Evolutionary conservation across 371 early-diverging fungal genomes (phyloP).

Genomic region (Coemansia linderi): DNA sequence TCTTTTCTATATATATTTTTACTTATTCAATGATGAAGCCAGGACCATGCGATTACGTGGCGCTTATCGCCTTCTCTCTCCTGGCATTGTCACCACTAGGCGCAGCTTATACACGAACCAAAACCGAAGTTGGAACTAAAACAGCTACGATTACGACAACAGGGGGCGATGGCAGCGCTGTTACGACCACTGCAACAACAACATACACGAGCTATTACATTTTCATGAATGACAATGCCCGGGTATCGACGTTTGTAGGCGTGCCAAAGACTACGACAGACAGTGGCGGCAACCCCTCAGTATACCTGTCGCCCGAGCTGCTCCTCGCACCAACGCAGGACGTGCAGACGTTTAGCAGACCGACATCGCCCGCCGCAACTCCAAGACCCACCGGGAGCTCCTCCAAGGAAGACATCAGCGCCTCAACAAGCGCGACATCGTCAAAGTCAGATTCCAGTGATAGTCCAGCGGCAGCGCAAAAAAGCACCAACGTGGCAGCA

Average conservation of each 20-base stretch:
- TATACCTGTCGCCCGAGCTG: slow-evolving; percentile 27
- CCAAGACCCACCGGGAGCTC: neutral
- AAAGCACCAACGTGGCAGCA: slow-evolving; percentile 20
- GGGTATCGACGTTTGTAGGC: slow-evolving; percentile 38
- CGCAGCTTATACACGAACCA: slow-evolving; percentile 28
- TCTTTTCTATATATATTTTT: neutral
- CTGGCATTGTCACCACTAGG: slow-evolving; percentile 3
- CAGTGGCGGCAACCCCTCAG: slow-evolving; percentile 20
- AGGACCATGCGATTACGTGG: neutral
- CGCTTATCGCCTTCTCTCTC: neutral
- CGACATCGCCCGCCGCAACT: neutral
- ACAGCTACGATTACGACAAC: slow-evolving; percentile 12
- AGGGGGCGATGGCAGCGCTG: slow-evolving; percentile 7
- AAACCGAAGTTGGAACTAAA: slow-evolving; percentile 18
- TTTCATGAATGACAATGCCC: slow-evolving; percentile 35
- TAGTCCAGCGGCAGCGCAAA: neutral
- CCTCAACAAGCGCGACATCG: neutral
- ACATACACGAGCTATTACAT: slow-evolving; percentile 35
- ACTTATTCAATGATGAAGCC: neutral
- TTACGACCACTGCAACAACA: slow-evolving; percentile 9
- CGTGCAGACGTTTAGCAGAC: neutral
- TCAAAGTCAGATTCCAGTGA: neutral
- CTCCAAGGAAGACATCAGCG: neutral
- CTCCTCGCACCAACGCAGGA: neutral
- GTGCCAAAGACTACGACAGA: slow-evolving; percentile 35